phyloP scores from a whole-genome alignment of 2,329 filamentous ascomycete species.

The Chalaropsis thielavioides region DNA sequence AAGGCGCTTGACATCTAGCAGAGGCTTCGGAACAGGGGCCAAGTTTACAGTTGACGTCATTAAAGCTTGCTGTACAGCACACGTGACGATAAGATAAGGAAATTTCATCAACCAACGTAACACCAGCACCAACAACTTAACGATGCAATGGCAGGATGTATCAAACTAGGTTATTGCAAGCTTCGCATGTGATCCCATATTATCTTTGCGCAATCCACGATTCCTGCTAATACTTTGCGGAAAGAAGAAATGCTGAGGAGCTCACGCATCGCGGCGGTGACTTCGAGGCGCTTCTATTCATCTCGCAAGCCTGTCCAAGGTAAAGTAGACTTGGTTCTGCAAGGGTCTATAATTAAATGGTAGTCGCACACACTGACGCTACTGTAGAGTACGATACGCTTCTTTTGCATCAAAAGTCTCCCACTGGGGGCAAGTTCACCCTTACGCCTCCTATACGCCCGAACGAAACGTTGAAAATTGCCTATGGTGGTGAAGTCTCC shows the following conservation, averaged over 20 bases:
- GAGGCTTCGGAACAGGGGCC: too few relatives aligned
- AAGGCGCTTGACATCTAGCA: background rate
- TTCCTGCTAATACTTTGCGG: background rate
- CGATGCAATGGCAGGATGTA: too few relatives aligned
- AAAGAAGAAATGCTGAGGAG: background rate
- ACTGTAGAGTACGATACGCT: conserved; percentile 29
- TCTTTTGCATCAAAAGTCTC: conserved; percentile 28
- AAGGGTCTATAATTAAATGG: conserved; percentile 33
- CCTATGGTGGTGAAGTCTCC: conserved; percentile 33
- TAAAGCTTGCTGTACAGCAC: background rate
- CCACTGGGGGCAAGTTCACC: conserved; percentile 26
- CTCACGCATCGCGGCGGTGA: background rate
- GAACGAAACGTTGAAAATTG: conserved; percentile 25
- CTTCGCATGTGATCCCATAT: background rate
- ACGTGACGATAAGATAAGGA: conserved; percentile 17
- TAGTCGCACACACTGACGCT: background rate
- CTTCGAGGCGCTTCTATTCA: conserved; percentile 10
- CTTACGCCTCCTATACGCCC: conserved; percentile 27
- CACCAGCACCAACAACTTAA: background rate
- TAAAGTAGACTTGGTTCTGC: background rate
- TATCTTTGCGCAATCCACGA: too few relatives aligned
- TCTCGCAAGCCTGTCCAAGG: conserved; percentile 12
- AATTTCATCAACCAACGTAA: background rate
- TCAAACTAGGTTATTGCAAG: background rate
- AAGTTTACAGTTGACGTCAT: background rate